Evolutionary conservation across 2,329 filamentous ascomycete species (phyloP).

Genomic region (Aspergillus glaucus): DNA sequence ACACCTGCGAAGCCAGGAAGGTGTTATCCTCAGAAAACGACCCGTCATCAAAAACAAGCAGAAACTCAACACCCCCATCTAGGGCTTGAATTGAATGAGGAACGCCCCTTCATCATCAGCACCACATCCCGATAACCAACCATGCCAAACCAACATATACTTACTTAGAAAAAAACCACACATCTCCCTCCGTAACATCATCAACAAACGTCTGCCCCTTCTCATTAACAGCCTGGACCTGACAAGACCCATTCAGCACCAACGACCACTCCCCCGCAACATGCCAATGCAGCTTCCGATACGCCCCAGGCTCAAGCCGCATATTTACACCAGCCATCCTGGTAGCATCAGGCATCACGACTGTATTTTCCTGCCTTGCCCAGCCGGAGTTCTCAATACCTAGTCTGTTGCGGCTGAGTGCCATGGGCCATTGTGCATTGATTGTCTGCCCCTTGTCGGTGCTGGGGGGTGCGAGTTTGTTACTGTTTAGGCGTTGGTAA

Average conservation of each 20-base stretch:
- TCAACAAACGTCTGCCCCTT: slow-evolving; percentile 73
- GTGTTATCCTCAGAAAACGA: slow-evolving; percentile 66
- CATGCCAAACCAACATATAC: no score
- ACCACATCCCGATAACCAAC: background rate
- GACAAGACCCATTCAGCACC: slow-evolving; percentile 33
- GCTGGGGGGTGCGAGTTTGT: slow-evolving; percentile 49
- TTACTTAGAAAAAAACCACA: slow-evolving; percentile 71
- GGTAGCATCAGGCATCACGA: slow-evolving; percentile 45
- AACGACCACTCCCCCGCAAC: slow-evolving; percentile 35
- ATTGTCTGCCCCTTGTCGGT: slow-evolving; percentile 42
- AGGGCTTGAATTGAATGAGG: slow-evolving; percentile 72
- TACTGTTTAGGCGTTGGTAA: slow-evolving; percentile 51
- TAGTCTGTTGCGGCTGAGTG: slow-evolving; percentile 40
- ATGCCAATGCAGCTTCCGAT: slow-evolving; percentile 57
- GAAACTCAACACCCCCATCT: slow-evolving; percentile 59
- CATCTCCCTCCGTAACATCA: slow-evolving; percentile 66
- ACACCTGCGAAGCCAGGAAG: slow-evolving; percentile 63
- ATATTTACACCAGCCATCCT: slow-evolving; percentile 56
- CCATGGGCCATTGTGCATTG: slow-evolving; percentile 50
- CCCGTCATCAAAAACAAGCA: slow-evolving; percentile 58
- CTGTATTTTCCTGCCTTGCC: slow-evolving; percentile 50
- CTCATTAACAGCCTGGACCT: slow-evolving; percentile 33
- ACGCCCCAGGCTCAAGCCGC: slow-evolving; percentile 52
- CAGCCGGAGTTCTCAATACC: slow-evolving; percentile 46
- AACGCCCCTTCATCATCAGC: slow-evolving; percentile 45